Percentiles rank a stretch among this genome's conserved stretches.
Evolutionary conservation across 2,329 filamentous ascomycete species (phyloP).

Genomic region (Xylaria sp.): DNA sequence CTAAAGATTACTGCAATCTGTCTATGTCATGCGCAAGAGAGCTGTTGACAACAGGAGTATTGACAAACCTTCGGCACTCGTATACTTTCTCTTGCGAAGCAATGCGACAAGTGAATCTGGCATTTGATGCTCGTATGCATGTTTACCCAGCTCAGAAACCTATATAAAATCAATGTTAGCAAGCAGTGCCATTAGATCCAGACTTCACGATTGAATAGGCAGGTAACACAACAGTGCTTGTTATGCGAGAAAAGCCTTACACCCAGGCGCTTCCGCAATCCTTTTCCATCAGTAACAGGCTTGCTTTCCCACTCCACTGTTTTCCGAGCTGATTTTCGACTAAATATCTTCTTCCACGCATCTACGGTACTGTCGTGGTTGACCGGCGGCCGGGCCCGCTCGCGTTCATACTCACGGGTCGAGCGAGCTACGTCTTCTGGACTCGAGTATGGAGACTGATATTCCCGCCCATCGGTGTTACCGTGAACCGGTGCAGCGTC

Average conservation of each 20-base stretch:
- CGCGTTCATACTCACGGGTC: not conserved
- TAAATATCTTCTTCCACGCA: constrained; percentile 41
- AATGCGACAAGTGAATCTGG: constrained; percentile 69
- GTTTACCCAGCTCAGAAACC: constrained; percentile 71
- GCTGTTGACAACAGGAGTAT: not conserved
- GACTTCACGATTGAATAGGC: not conserved
- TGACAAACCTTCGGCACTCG: constrained; percentile 56
- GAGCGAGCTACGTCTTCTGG: constrained; percentile 10
- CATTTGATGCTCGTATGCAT: constrained; percentile 77
- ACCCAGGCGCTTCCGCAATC: constrained; percentile 25
- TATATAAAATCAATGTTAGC: constrained; percentile 34
- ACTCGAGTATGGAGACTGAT: constrained; percentile 29
- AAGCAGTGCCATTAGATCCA: too few species aligned
- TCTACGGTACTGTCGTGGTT: constrained; percentile 35
- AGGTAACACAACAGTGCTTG: not conserved
- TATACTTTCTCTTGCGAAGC: constrained; percentile 64
- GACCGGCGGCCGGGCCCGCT: not conserved
- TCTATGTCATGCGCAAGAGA: not conserved
- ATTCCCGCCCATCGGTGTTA: constrained; percentile 10
- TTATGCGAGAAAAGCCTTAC: constrained; percentile 13
- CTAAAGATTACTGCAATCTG: not conserved
- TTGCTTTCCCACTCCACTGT: not conserved
- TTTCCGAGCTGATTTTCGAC: constrained; percentile 25
- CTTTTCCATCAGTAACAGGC: not conserved
- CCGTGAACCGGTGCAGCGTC: not conserved